Conservation (phyloP, 441 rosid species). For the Populus tomentosa region DNA sequence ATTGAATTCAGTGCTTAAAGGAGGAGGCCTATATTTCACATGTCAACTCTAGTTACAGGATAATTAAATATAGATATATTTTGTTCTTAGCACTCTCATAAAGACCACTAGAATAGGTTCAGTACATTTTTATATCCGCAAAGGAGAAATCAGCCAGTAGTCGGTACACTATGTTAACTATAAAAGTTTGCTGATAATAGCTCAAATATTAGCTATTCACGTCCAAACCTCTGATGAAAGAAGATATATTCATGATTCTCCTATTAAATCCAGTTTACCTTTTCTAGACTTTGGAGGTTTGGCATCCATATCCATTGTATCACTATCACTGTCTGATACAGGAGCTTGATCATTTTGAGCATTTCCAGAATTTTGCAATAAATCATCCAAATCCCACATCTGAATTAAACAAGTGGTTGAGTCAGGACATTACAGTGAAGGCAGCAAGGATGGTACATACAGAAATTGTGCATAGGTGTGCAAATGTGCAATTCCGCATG, state of each 20-base stretch:
- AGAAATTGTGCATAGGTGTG: neutral
- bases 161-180: neutral
- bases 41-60: neutral
- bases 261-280: constrained; percentile 32
- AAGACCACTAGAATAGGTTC: neutral
- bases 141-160: neutral
- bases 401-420: constrained; percentile 24
- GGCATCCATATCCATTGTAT: constrained; percentile 72
- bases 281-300: constrained; percentile 39
- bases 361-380: constrained; percentile 48
- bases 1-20: no score
- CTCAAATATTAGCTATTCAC: neutral
- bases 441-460: neutral
- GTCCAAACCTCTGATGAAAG: neutral
- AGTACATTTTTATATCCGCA: neutral
- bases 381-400: constrained; percentile 85
- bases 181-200: neutral
- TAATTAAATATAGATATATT: neutral
- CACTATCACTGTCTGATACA: constrained; percentile 53
- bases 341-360: constrained; percentile 30
- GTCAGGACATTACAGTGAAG: neutral
- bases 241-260: neutral
- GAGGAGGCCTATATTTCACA: no score
- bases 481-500: neutral
- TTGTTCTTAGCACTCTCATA: neutral